Evolutionary conservation across 148 eudicot genomes (phyloP), one percentile per base, ranked within the genome.

Genomic region (Arctostaphylos glauca): DNA sequence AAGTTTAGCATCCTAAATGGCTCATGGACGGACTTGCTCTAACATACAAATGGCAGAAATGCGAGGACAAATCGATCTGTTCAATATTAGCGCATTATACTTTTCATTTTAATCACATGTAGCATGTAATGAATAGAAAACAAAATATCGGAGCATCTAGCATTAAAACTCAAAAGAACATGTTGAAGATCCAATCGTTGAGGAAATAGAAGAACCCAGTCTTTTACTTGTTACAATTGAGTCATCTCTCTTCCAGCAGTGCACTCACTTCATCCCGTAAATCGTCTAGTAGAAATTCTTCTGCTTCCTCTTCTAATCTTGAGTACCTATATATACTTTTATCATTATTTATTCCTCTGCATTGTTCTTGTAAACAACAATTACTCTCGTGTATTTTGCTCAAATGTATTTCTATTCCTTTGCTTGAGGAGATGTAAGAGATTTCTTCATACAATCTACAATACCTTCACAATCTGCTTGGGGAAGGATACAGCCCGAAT

Each of bases 401-500:
- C 47, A 16, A 25, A 48, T 83, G 21, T 67, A 48, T 85, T 81
- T 86, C 43, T 76, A 80, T 60, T 81, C 81, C 47, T 64, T 86
- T 75, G 83, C 79, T 48, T 84, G 86, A 21, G 88, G 82, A 81
- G 91, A 53, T 25, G 84, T 84, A 21, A 92, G 82, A 48, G 99
- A 94, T 89, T 94, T 91, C 82, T 88, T 89, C 84, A 94, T 82
- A 84, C 96, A 96, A 88, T 96, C 97, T 80, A 91, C 93, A 84
- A 94, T 88, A 81, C 98, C 98, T 92, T 91, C 94, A 86, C 97
- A 93, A 81, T 92, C 94, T 53, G 87, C 74, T 80, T 90, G 86
- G 56, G 91, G 88, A 56, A 83, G 18, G 25, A 84, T 76, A 84
- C 94, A 92, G 23, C 86, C 92, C 0, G 85, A 52, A 21, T 94